These are phyloP conservation scores for Stephania japonica DNA, from an alignment of 164 flowering plant genomes.

Conservation along the genomic window DNA sequence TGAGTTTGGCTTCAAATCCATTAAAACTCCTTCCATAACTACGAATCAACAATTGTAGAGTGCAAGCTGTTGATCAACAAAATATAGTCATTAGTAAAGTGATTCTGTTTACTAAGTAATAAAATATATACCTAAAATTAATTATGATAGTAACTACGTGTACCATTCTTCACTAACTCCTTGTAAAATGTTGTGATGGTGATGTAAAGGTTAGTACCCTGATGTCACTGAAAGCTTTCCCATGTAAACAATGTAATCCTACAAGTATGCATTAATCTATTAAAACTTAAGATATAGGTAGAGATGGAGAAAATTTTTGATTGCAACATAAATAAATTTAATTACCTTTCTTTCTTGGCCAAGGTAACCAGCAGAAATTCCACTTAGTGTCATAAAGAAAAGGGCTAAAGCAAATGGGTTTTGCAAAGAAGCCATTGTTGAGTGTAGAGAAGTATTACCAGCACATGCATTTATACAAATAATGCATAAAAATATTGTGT, in stretches of 20 bases:
- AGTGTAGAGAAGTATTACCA: too few species aligned
- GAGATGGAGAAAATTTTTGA: too few species aligned
- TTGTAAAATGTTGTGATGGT: conserved; percentile 22
- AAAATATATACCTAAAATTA: not conserved
- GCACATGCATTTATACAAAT: too few species aligned
- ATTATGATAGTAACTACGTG: too few species aligned
- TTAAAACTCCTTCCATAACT: conserved; percentile 2
- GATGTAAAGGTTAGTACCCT: conserved; percentile 11
- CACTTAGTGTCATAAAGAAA: too few species aligned
- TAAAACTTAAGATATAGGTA: too few species aligned
- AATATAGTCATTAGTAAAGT: not conserved
- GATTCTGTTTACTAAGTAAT: not conserved
- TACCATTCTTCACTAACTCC: conserved; percentile 15
- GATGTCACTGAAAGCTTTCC: conserved; percentile 22
- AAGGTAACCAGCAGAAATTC: too few species aligned
- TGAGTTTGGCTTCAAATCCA: conserved; percentile 6
- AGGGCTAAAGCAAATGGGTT: too few species aligned
- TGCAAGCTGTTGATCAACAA: not conserved
- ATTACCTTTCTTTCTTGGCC: too few species aligned
- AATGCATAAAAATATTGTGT: too few species aligned
- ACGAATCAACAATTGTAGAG: not conserved
- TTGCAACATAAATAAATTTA: too few species aligned
- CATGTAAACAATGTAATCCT: conserved; percentile 38
- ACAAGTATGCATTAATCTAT: not conserved
- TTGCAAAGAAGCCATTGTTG: too few species aligned